Evolutionary conservation across 2,329 filamentous ascomycete genomes (phyloP).

Genomic region (Fonsecaea nubica): DNA sequence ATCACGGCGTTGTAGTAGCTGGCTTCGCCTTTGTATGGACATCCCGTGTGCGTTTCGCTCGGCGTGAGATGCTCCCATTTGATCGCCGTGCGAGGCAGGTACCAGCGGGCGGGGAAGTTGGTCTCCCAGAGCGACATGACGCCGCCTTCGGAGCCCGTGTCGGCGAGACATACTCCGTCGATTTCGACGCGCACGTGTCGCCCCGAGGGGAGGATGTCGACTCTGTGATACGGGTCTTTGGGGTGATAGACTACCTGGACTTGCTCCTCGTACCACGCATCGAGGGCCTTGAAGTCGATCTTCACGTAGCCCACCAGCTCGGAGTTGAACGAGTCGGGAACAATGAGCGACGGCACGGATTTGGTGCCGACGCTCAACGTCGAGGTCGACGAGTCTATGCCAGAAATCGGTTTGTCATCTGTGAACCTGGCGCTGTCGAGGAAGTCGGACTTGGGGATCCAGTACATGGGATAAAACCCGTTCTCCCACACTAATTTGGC

Average conservation of each 20-base stretch:
- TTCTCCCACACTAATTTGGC: constrained; percentile 40
- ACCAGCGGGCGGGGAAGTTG: constrained; percentile 39
- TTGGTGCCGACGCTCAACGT: constrained; percentile 32
- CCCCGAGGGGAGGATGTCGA: constrained; percentile 38
- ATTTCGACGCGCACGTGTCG: constrained; percentile 38
- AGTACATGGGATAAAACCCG: constrained; percentile 38
- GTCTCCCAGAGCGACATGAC: constrained; percentile 41
- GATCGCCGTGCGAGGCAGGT: constrained; percentile 39
- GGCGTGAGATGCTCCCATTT: constrained; percentile 36
- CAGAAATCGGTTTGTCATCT: constrained; percentile 37
- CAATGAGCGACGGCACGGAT: constrained; percentile 29
- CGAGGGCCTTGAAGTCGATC: constrained; percentile 39
- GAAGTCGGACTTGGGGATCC: constrained; percentile 36
- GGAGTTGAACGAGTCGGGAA: constrained; percentile 35
- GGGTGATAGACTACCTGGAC: constrained; percentile 36
- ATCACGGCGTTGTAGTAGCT: constrained; percentile 41
- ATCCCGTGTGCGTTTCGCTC: constrained; percentile 39
- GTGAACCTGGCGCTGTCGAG: constrained; percentile 34
- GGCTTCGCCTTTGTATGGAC: constrained; percentile 41
- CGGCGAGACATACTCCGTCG: constrained; percentile 36
- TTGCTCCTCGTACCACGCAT: constrained; percentile 41
- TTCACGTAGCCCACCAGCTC: constrained; percentile 39
- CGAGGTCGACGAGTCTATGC: constrained; percentile 33
- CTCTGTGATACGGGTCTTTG: constrained; percentile 40
- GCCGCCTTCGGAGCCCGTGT: constrained; percentile 38